These are phyloP conservation scores for Neohortaea acidophila DNA, from an alignment of 495 filamentous ascomycete species.

Conservation along the genomic window DNA sequence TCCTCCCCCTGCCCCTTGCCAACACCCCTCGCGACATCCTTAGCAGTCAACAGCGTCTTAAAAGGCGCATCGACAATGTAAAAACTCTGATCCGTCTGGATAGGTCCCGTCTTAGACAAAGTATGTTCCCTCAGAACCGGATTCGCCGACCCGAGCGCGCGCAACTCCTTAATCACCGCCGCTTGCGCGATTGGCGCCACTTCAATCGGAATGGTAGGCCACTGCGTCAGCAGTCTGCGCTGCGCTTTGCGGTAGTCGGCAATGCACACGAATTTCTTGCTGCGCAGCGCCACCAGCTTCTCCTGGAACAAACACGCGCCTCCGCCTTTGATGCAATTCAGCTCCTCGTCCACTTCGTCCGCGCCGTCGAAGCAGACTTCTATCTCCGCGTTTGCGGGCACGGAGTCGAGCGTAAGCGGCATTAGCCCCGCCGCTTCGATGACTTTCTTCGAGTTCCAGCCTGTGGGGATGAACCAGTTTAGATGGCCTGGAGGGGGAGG, in stretches of 20 bases:
- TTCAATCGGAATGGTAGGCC: conserved; percentile 82
- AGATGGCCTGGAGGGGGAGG: conserved; percentile 13
- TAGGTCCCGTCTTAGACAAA: conserved; percentile 57
- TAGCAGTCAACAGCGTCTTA: conserved; percentile 43
- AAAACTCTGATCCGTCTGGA: conserved; percentile 87
- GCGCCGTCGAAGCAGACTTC: conserved; percentile 91
- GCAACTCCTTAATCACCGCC: conserved; percentile 52
- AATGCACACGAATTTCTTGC: conserved; percentile 83
- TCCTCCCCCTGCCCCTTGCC: conserved; percentile 32
- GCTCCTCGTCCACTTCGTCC: conserved; percentile 86
- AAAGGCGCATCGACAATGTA: conserved; percentile 91
- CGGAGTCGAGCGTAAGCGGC: conserved; percentile 57
- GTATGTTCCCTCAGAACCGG: conserved; percentile 54
- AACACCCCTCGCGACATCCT: conserved; percentile 35
- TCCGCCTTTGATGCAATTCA: conserved; percentile 96
- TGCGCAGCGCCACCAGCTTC: conserved; percentile 77
- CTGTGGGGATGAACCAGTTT: conserved; percentile 67
- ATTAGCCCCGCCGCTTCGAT: conserved; percentile 62
- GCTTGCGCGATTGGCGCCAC: conserved; percentile 68
- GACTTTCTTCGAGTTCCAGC: conserved; percentile 72
- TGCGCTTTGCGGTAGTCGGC: conserved; percentile 85
- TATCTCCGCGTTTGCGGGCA: conserved; percentile 44
- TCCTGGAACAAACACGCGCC: conserved; percentile 96
- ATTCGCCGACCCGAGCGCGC: conserved; percentile 49
- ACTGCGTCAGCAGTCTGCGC: conserved; percentile 57